Evolutionary conservation across 257 asterid genomes (phyloP), one percentile per base, ranked within the genome.

Genomic region (Rhazya stricta): DNA sequence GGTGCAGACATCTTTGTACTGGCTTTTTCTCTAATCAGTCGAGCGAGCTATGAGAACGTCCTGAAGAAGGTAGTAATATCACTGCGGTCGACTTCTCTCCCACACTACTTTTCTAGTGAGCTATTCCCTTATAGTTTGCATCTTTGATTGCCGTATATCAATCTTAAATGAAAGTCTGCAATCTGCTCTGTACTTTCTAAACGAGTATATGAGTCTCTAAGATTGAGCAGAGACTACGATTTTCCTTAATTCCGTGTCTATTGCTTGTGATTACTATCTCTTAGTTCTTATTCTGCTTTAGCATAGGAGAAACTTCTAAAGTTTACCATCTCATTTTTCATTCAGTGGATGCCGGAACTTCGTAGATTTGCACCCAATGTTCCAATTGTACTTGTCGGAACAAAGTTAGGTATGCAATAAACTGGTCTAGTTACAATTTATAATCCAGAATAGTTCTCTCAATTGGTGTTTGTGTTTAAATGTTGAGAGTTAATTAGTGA

Each of bases 321-420:
- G 41, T 12, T 19, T 4, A 11, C n/a, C n/a, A 9, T 80, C 51
- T 54, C 56, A 69, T 57, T 81, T 78, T 67, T 85, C 68, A 48
- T 86, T 67, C 96, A 94, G 98, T 94, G 98, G 98, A 94, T 91
- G 96, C 97, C 98, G 7, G 98, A 94, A 66, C 98, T 94, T 84
- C 97, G 97, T 42, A 86, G 97, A n/a, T 94, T 94, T 78, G 97
- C 98, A 4, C 97, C 97, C 57, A 88, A 90, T 51, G 98, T 94
- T 65, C 98, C 98, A 19, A 82, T 91, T 69, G 98, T 94, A 43
- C 96, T 94, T 19, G 98, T 94, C 10, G 98, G 98, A 69, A 90
- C 98, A 5, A 94, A 94, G 82, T 75, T 89, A 80, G 98, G 98
- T 94, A 84, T 34, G 89, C 18, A 32, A 21, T 54, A 2, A 54